Percentiles rank a stretch among this genome's conserved stretches.
Conservation (phyloP, 169 alveolate species). For the Plasmodium gonderi region DNA sequence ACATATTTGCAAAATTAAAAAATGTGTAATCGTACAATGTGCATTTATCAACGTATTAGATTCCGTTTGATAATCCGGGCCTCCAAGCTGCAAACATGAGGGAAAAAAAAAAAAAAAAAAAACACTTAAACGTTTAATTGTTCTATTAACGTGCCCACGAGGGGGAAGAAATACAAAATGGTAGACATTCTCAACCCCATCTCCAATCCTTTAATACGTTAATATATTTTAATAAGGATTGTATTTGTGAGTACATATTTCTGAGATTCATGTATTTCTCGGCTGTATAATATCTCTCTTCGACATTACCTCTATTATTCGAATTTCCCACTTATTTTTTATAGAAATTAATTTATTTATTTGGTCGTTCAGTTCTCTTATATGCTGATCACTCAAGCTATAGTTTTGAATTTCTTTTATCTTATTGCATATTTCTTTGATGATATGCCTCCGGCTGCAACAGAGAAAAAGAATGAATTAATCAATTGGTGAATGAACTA, state of each 20-base stretch:
- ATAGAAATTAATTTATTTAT: conserved; percentile 92
- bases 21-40: conserved; percentile 39
- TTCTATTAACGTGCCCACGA: too few species aligned
- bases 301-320: conserved; percentile 89
- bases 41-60: conserved; percentile 65
- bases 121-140: not conserved
- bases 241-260: not conserved
- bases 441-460: conserved; percentile 64
- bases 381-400: conserved; percentile 92
- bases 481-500: too few species aligned
- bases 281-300: conserved; percentile 45
- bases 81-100: conserved; percentile 43
- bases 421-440: conserved; percentile 88
- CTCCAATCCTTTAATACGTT: too few species aligned
- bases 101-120: not conserved
- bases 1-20: conserved; percentile 7
- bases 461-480: not conserved
- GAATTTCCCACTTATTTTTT: conserved; percentile 92
- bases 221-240: too few species aligned
- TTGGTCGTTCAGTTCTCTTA: conserved; percentile 95
- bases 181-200: too few species aligned
- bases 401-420: conserved; percentile 94
- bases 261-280: conserved; percentile 87
- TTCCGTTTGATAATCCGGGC: conserved; percentile 63
- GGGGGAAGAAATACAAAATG: too few species aligned